A percentile compares a stretch with the other conserved stretches of the same genome.
phyloP scores from a whole-genome alignment of 129 eudicot genomes.

The Glebionis coronaria region DNA sequence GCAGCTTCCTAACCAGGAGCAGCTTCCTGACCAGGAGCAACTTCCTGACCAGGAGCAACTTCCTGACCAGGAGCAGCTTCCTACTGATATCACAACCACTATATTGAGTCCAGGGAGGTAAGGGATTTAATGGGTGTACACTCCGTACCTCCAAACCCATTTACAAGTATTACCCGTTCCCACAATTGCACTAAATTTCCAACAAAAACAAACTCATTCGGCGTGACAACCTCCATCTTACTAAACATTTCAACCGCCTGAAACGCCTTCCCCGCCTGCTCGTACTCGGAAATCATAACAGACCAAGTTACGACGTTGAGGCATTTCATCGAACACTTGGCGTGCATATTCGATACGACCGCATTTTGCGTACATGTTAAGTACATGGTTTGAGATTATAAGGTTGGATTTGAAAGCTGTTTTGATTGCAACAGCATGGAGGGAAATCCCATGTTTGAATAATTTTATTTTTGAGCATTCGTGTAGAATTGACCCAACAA shows the following conservation, averaged over 20 bases:
- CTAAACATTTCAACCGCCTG: constrained; percentile 41
- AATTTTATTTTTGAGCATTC: constrained; percentile 51
- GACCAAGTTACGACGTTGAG: constrained; percentile 78
- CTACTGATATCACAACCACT: too few species aligned
- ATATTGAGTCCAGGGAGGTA: too few species aligned
- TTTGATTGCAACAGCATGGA: constrained; percentile 64
- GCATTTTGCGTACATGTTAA: constrained; percentile 70
- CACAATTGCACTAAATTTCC: too few species aligned
- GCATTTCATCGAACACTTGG: constrained; percentile 60
- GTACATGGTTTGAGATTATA: constrained; percentile 50
- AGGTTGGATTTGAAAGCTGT: constrained; percentile 34
- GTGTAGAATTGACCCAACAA: constrained; percentile 48
- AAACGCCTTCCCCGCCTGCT: constrained; percentile 38
- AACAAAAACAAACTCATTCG: constrained; percentile 60
- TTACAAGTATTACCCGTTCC: too few species aligned
- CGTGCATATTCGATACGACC: too few species aligned
- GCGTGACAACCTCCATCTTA: constrained; percentile 36
- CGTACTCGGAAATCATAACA: constrained; percentile 77
- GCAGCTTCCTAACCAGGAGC: too few species aligned
- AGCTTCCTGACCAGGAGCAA: too few species aligned
- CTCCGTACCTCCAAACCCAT: too few species aligned
- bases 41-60: too few species aligned
- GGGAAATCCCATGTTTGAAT: constrained; percentile 42
- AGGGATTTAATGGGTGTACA: too few species aligned
- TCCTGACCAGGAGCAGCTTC: too few species aligned